Evolutionary conservation across 257 asterid genomes (phyloP), one percentile per base, ranked within the genome.

Genomic region (Solanum bulbocastanum): DNA sequence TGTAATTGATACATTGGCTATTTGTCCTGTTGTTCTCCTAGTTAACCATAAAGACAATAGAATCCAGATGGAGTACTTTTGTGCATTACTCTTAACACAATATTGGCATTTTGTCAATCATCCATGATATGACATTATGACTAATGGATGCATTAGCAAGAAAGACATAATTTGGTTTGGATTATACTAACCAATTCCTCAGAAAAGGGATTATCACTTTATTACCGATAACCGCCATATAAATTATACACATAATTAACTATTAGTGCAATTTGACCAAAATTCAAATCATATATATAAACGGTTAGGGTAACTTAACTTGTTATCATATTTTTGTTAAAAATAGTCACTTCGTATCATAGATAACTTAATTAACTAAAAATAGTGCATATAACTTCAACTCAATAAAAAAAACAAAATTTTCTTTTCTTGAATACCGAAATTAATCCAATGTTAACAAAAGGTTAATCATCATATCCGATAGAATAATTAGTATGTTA

Each of bases 11-110:
- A 25, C 13, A 15, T 35, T 58, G 40, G 33, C 56, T 25, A n/a
- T 78, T 85, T 89, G 91, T 89, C 88, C 79, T 68, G 7, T 62
- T 83, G 69, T n/a, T 62, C 49, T 85, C 72, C 23, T 86, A 58
- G 56, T 81, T 86, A 39, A 37, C 89, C 30, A 83, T 74, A 76
- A 88, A 52, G 92, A 88, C 89, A 86, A 86, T 44, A 71, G 12
- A 60, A 49, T 71, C 32, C 44, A 44, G 37, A 49, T 81, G 42
- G 85, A 46, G 20, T 49, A 81, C 27, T 73, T 46, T 46, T 30
- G 39, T 5, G 85, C 85, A 15, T 32, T 86, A 37, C 15, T 74
- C 69, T 46, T 42, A 11, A 68, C 25, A 32, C 60, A 56, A 58
- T 42, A 86, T 58, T 14, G 86, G 39, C 33, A 81, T 86, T 86